phyloP scores from a whole-genome alignment of 768 basidiomycete genomes.

The Solioccasus polychromus region DNA sequence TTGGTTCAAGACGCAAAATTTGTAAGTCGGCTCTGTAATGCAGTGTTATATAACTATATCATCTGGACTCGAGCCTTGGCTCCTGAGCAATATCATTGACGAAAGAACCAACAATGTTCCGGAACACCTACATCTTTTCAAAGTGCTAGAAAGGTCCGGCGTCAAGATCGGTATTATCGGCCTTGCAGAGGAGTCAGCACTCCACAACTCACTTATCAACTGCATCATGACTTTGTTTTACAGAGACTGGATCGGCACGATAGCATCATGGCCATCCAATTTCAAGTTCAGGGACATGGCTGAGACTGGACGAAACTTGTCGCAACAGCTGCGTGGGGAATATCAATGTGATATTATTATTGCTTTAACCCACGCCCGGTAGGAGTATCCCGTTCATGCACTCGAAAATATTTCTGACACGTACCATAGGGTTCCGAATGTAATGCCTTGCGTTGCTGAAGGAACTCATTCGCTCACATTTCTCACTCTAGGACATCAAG shows the following conservation, averaged over 20 bases:
- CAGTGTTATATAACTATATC: not conserved
- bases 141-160: slow-evolving; percentile 67
- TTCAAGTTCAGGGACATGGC: slow-evolving; percentile 79
- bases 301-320: slow-evolving; percentile 69
- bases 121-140: slow-evolving; percentile 54
- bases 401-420: slow-evolving; percentile 1
- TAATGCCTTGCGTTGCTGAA: slow-evolving; percentile 6
- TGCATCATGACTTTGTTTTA: not conserved
- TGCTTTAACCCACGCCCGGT: slow-evolving; percentile 83
- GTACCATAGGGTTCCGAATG: slow-evolving; percentile 29
- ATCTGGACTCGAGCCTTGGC: slow-evolving; percentile 63
- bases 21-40: slow-evolving; percentile 40
- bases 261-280: slow-evolving; percentile 80
- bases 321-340: slow-evolving; percentile 65
- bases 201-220: not conserved
- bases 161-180: slow-evolving; percentile 79
- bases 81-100: slow-evolving; percentile 85
- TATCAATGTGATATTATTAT: slow-evolving; percentile 79
- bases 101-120: slow-evolving; percentile 61
- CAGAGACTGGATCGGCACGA: slow-evolving; percentile 88
- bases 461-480: slow-evolving; percentile 7
- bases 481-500: slow-evolving; percentile 53
- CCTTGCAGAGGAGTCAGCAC: slow-evolving; percentile 74
- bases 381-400: slow-evolving; percentile 10
- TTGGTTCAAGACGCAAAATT: slow-evolving; percentile 73